These are phyloP conservation scores for Tylopilus rubrobrunneus DNA, from an alignment of 768 basidiomycete species.

Conservation along the genomic window DNA sequence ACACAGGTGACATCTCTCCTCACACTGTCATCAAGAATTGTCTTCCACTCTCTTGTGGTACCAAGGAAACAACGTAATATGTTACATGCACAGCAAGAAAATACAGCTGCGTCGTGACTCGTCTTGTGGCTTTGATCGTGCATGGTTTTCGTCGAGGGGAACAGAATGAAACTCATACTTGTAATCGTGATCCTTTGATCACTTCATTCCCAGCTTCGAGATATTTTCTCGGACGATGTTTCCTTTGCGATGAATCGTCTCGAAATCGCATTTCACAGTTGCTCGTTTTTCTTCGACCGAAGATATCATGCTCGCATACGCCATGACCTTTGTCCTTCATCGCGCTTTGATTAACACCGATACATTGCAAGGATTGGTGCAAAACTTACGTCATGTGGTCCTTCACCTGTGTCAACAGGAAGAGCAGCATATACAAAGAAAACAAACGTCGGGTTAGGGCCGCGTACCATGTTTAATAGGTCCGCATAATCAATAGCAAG, in stretches of 20 bases:
- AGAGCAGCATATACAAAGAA: not conserved
- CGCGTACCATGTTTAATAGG: constrained; percentile 22
- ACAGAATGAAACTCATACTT: not conserved
- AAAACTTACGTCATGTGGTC: constrained; percentile 26
- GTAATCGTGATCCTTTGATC: not conserved
- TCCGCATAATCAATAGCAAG: constrained; percentile 15
- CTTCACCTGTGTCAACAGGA: constrained; percentile 18
- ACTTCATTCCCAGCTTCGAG: constrained; percentile 17
- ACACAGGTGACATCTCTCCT: too few species aligned
- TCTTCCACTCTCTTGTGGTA: too few species aligned
- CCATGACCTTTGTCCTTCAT: constrained; percentile 20
- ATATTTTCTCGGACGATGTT: constrained; percentile 22
- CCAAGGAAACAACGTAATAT: not conserved
- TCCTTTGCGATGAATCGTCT: constrained; percentile 16
- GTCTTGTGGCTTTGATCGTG: not conserved
- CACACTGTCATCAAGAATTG: too few species aligned
- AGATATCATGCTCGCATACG: constrained; percentile 18
- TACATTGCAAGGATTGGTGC: not conserved
- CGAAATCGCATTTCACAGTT: constrained; percentile 18
- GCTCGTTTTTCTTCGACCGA: constrained; percentile 20
- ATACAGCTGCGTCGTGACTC: too few species aligned
- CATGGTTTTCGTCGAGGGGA: not conserved
- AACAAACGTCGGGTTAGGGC: not conserved
- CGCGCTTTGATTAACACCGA: constrained; percentile 1
- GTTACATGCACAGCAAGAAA: not conserved